phyloP scores from a whole-genome alignment of 1,139 yeast species.

The Yamadazyma atmosphaerica region DNA sequence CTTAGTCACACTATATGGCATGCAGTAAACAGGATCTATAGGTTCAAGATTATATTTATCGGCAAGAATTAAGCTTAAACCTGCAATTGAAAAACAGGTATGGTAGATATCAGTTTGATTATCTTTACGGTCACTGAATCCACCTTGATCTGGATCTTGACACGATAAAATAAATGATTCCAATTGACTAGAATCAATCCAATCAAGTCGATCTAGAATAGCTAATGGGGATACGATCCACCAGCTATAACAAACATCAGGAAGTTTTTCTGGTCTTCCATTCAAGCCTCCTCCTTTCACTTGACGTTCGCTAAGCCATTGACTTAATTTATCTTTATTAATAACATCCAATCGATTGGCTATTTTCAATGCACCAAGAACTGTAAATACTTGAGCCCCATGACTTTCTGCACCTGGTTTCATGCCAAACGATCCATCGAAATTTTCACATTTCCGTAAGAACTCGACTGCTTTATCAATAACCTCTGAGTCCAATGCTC shows the following conservation, averaged over 20 bases:
- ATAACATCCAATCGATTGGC: constrained; percentile 56
- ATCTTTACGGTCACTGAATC: constrained; percentile 88
- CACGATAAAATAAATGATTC: constrained; percentile 67
- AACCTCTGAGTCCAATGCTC: constrained; percentile 57
- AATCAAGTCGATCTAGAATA: constrained; percentile 62
- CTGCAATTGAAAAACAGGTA: constrained; percentile 87
- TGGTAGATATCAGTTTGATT: constrained; percentile 93
- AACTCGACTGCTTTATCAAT: constrained; percentile 67
- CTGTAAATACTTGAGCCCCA: constrained; percentile 89
- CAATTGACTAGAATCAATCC: constrained; percentile 70
- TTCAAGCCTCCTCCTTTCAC: constrained; percentile 87
- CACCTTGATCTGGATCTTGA: constrained; percentile 81
- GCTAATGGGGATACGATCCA: constrained; percentile 88
- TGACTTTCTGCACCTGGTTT: constrained; percentile 96
- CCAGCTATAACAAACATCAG: constrained; percentile 98
- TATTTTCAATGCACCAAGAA: constrained; percentile 78
- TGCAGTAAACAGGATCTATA: constrained; percentile 85
- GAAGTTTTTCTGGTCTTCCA: constrained; percentile 94
- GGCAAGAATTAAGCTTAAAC: constrained; percentile 71
- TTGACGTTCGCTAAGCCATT: constrained; percentile 91
- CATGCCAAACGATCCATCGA: constrained; percentile 95
- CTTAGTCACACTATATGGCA: constrained; percentile 60
- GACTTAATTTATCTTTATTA: constrained; percentile 52
- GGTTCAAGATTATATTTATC: constrained; percentile 47
- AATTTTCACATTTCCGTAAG: constrained; percentile 72